Evolutionary conservation across 2,329 filamentous ascomycete species (phyloP).

Genomic region (Beauveria scarabaeidicola): DNA sequence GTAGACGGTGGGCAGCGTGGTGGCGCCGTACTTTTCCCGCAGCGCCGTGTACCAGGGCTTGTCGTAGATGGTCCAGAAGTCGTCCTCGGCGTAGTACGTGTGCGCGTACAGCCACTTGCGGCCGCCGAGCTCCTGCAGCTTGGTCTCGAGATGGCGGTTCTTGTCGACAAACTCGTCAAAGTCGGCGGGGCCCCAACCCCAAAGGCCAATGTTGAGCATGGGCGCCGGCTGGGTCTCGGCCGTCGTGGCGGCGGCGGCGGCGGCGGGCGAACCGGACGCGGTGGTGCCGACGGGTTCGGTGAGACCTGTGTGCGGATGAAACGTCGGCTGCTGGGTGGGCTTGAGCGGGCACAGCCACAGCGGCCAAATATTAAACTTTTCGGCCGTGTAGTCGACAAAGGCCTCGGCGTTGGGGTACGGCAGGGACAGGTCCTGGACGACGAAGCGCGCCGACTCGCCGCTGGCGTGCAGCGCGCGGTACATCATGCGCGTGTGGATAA

Average conservation of each 20-base stretch:
- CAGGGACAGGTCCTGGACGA: conserved; percentile 60
- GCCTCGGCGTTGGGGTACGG: conserved; percentile 42
- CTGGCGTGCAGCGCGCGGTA: conserved; percentile 64
- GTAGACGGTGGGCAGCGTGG: conserved; percentile 56
- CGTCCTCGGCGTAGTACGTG: conserved; percentile 67
- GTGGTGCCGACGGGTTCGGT: conserved; percentile 16
- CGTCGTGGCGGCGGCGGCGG: conserved; percentile 4
- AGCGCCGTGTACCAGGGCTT: conserved; percentile 52
- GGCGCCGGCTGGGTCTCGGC: conserved; percentile 18
- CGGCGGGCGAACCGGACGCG: not conserved
- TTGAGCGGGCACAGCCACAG: conserved; percentile 52
- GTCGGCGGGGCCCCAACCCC: conserved; percentile 62
- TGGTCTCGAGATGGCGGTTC: conserved; percentile 64
- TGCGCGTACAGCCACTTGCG: conserved; percentile 86
- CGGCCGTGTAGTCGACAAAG: conserved; percentile 48
- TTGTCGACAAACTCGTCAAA: conserved; percentile 53
- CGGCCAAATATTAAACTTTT: conserved; percentile 47
- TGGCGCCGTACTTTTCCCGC: conserved; percentile 53
- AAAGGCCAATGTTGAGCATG: conserved; percentile 62
- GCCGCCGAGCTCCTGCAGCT: conserved; percentile 60
- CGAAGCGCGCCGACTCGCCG: conserved; percentile 54
- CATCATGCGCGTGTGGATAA: conserved; percentile 64
- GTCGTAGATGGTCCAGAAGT: conserved; percentile 60
- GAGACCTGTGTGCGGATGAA: conserved; percentile 44
- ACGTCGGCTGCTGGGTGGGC: conserved; percentile 40